A percentile compares a stretch with the other conserved stretches of the same genome.
Conservation (phyloP, 2,329 filamentous ascomycete genomes). For the Colletotrichum australisinense region DNA sequence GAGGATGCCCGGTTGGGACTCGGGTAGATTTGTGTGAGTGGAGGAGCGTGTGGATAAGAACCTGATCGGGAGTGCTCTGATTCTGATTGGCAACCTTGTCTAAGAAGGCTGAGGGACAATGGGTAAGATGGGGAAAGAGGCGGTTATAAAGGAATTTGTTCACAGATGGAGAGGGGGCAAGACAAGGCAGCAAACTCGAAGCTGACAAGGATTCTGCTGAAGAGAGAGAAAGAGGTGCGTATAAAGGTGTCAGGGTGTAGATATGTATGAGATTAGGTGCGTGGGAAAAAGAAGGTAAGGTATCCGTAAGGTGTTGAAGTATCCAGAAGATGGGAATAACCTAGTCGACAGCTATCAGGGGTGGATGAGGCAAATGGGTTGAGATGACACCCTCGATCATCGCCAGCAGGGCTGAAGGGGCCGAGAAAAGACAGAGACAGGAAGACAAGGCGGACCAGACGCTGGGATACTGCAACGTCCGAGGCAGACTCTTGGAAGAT, state of each 20-base stretch:
- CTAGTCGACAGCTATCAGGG: slow-evolving; percentile 1
- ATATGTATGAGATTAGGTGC: background rate
- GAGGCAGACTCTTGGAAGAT: slow-evolving; percentile 7
- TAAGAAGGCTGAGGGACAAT: slow-evolving; percentile 27
- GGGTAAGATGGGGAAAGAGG: slow-evolving; percentile 20
- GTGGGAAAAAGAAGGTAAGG: slow-evolving; percentile 5
- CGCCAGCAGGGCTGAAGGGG: slow-evolving; percentile 3
- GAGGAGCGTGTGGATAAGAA: slow-evolving; percentile 33
- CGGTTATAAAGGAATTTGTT: slow-evolving; percentile 19
- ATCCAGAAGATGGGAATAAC: slow-evolving; percentile 8
- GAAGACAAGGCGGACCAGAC: background rate
- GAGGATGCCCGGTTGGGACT: slow-evolving; percentile 19
- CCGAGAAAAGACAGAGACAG: background rate
- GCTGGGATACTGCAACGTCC: background rate
- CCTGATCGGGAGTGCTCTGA: slow-evolving; percentile 14
- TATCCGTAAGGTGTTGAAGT: background rate
- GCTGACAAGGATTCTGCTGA: slow-evolving; percentile 4
- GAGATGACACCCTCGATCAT: slow-evolving; percentile 9
- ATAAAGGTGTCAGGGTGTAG: background rate
- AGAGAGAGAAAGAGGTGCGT: slow-evolving; percentile 9
- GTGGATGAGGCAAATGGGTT: slow-evolving; percentile 9
- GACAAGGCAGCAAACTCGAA: slow-evolving; percentile 12
- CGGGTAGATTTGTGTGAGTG: slow-evolving; percentile 17
- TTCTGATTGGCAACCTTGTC: slow-evolving; percentile 31
- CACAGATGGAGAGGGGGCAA: background rate